Evolutionary conservation across 1,284 basidiomycete genomes (phyloP), one percentile per base, ranked within the genome.

Genomic region (Melampsora abietis-canadensis): DNA sequence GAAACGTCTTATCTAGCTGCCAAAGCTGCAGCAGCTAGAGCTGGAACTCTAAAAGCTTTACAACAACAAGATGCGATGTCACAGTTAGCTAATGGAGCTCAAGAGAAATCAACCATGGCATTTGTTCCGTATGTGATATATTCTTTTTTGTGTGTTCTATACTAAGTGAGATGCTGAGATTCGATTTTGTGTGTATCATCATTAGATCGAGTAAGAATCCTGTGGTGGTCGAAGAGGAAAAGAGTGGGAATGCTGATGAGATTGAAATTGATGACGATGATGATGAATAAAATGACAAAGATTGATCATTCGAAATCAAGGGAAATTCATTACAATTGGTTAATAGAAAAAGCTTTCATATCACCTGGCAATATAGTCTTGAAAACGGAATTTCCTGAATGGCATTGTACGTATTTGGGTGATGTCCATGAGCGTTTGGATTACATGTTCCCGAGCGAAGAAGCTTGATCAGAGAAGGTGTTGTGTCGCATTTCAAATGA

Each of bases 1-100:
- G 94, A 98, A 80, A 88, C 90, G 54, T 81, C 81, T 37, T 81
- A 83, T 78, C 78, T 84, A 72, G 78, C 80, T 10, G 81, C 82
- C n/a, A 80, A 81, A 48, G 79, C 79, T 14, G 77, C 77, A 46
- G 73, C 77, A 88, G 89, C 1, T 87, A 89, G 40, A 86, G 74
- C 74, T 1, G 66, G 69, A 64, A 87, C 78, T 84, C 88, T 78
- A 87, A 85, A 15, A 70, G 59, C 27, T 81, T 81, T 65, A 79
- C 6, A 81, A 80, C 30, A 77, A 76, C 1, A 81, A 80, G 84
- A 27, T 82, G 84, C 5, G 80, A 82, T 2, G 86, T 87, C 72
- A 88, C 88, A 2, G 86, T 87, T 81, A 86, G 84, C 6, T 82
- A 82, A 14, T 82, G 84, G 76, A 85, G 83, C 68, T 66, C 64